Evolutionary conservation across 2,329 filamentous ascomycete species (phyloP).

Genomic region (Fusarium algeriense): DNA sequence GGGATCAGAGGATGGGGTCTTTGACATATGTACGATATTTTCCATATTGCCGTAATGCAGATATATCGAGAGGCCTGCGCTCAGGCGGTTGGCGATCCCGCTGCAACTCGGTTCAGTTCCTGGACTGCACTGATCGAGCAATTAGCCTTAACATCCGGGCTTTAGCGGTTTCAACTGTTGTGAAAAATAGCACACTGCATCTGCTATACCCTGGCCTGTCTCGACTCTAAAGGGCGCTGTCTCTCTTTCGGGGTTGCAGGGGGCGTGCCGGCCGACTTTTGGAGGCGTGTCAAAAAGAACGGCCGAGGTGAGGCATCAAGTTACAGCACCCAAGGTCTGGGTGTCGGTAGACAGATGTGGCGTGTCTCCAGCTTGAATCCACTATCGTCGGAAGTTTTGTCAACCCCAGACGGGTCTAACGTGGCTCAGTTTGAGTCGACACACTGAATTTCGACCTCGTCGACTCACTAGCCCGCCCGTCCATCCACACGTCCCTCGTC

Average conservation of each 20-base stretch:
- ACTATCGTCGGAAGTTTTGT: constrained; percentile 47
- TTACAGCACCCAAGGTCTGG: constrained; percentile 17
- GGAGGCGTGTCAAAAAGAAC: constrained; percentile 25
- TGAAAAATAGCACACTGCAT: constrained; percentile 48
- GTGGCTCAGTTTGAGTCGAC: constrained; percentile 48
- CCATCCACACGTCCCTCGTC: constrained; percentile 40
- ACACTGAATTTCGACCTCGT: constrained; percentile 42
- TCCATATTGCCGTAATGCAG: constrained; percentile 27
- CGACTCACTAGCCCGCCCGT: constrained; percentile 48
- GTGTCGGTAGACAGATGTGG: constrained; percentile 34
- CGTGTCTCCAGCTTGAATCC: constrained; percentile 41
- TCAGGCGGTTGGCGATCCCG: constrained; percentile 41
- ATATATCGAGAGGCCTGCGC: constrained; percentile 33
- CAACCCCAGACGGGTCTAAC: constrained; percentile 49
- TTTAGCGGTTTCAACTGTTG: constrained; percentile 48
- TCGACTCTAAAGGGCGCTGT: constrained; percentile 30
- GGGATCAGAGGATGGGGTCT: constrained; percentile 39
- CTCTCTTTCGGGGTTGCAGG: constrained; percentile 27
- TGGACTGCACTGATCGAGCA: constrained; percentile 38
- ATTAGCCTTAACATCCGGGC: constrained; percentile 37
- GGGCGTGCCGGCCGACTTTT: constrained; percentile 34
- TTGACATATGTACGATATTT: constrained; percentile 38
- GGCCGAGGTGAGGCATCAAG: constrained; percentile 34
- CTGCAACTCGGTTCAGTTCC: constrained; percentile 42
- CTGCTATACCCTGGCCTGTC: constrained; percentile 31